Percentiles rank a stretch among this genome's conserved stretches.
Evolutionary conservation across 495 filamentous ascomycete species (phyloP).

Genomic region (Daldinia childiae): DNA sequence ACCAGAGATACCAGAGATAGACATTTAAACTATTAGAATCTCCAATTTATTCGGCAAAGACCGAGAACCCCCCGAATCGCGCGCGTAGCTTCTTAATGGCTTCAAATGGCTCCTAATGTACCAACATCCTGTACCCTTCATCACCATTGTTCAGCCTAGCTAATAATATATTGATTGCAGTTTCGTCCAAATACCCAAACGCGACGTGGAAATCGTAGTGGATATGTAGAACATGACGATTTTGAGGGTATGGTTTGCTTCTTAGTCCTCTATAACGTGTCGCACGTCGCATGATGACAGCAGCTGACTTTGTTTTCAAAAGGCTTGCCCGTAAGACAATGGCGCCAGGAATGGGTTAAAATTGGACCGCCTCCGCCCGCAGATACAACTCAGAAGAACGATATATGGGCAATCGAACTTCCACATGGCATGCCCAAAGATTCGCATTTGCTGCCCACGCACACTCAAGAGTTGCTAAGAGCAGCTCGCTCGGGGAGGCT

Average conservation of each 20-base stretch:
- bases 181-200: conserved; percentile 61
- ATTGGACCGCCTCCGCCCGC: conserved; percentile 71
- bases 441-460: conserved; percentile 77
- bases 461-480: conserved; percentile 84
- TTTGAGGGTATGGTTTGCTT: conserved; percentile 70
- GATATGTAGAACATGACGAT: conserved; percentile 89
- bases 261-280: background rate
- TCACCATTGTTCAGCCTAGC: background rate
- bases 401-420: conserved; percentile 66
- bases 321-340: conserved; percentile 89
- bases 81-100: conserved; percentile 32
- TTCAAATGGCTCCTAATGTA: conserved; percentile 44
- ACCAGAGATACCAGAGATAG: background rate
- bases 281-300: background rate
- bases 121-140: background rate
- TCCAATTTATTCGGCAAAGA: conserved; percentile 9
- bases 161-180: conserved; percentile 24
- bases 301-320: background rate
- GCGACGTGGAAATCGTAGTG: conserved; percentile 74
- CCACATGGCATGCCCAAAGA: conserved; percentile 85
- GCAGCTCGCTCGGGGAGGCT: conserved; percentile 78
- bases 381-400: conserved; percentile 60
- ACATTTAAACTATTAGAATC: background rate
- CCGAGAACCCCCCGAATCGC: conserved; percentile 12
- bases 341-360: conserved; percentile 76